Percentiles rank a stretch among this genome's conserved stretches.
Evolutionary conservation across 2,329 filamentous ascomycete species (phyloP).

Genomic region (Plenodomus tracheiphilus): DNA sequence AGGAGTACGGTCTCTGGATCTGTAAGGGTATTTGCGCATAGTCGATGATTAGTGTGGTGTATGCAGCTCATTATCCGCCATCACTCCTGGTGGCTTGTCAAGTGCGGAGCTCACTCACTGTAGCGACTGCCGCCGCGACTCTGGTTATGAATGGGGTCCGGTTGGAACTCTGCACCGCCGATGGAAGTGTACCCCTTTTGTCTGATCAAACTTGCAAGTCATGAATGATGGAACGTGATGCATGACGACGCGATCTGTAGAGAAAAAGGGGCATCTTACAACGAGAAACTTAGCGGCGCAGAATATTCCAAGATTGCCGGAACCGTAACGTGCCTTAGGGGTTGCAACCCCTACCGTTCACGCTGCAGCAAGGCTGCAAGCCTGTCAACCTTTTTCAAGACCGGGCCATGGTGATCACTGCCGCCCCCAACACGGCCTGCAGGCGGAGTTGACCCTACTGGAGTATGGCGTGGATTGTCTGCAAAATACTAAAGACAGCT

Average conservation of each 20-base stretch:
- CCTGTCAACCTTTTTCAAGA: neutral
- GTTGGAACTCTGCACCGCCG: no score
- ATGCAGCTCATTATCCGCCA: neutral
- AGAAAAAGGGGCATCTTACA: no score
- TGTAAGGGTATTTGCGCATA: no score
- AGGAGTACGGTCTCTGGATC: no score
- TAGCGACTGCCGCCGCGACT: neutral
- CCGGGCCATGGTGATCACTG: neutral
- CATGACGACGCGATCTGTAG: no score
- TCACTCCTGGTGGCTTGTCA: neutral
- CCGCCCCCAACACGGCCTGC: neutral
- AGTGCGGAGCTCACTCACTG: neutral
- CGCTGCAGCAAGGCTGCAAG: neutral
- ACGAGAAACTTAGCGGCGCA: neutral
- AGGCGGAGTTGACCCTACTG: neutral
- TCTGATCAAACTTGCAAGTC: no score
- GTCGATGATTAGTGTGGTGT: neutral
- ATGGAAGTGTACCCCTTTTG: no score
- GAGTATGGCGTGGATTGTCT: neutral
- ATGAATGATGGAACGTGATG: no score
- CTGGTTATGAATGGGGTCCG: neutral
- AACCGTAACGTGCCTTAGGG: no score
- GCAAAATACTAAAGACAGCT: neutral
- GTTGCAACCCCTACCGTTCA: no score
- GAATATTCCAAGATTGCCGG: no score